Base-by-base conservation (phyloP, 2,329 filamentous ascomycete genomes). In the Alternaria gaisen region DNA sequence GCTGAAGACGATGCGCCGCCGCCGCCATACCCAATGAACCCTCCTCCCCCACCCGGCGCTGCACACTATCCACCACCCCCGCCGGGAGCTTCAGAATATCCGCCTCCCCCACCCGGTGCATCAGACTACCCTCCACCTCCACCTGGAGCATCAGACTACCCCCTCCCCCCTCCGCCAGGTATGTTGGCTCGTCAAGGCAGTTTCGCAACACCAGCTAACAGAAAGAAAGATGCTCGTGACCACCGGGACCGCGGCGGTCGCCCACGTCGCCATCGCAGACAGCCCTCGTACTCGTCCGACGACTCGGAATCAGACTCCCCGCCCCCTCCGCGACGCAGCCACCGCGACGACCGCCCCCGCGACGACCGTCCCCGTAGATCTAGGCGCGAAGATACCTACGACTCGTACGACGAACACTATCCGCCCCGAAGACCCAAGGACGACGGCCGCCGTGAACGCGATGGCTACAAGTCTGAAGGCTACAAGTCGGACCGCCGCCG, bases 351-450 rank as follows among this genome's bases (percentile, higher is more conserved):
- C 11, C 66, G 66, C 30, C 60, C 24, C 24, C 24, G 7, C 34
- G 66, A 71, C 1, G 67, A 66, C 8, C 66, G 66, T 26, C 63
- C 68, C 11, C 68, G 64, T n/a, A 56, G 62, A 26, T 48, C 56
- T 10, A 50, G 16, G 22, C 66, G 63, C 22, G 65, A 69, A 26
- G 69, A 71, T 20, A 59, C 63, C 1, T 72, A 73, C 59, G 70
- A 73, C 53, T 72, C 68, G 2, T 73, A 73, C 52, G 70, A 73
- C 44, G 71, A 73, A 26, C 64, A 72, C 54, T 68, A 66, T 28
- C 65, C 67, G 3, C 67, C 67, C 0, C 70, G 68, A 34, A 53
- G 66, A 3, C 63, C 56, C 14, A 56, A 41, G 38, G 59, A 66
- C 3, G 59, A 61, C 32, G 58, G 60, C 18, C 61, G 64, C 28